A percentile compares a stretch with the other conserved stretches of the same genome.
Evolutionary conservation across 805 yeast genomes (phyloP).

Genomic region (Maudiozyma barnettii): DNA sequence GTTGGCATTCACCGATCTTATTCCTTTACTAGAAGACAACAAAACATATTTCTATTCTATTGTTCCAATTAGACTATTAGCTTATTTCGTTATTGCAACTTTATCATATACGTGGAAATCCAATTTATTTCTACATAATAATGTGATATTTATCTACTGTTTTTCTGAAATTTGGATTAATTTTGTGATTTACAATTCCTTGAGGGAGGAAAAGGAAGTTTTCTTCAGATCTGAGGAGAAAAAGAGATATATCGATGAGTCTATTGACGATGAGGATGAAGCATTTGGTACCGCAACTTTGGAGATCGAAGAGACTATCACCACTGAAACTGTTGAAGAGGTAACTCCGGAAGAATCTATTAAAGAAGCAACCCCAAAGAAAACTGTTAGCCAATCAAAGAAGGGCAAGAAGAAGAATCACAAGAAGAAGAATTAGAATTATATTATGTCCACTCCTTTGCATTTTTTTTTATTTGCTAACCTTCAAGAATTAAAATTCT

Average conservation of each 20-base stretch:
- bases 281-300: neutral
- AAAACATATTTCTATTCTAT: slow-evolving; percentile 45
- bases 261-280: slow-evolving; percentile 4
- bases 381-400: neutral
- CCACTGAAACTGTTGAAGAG: neutral
- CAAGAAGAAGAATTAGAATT: neutral
- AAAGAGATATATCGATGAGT: slow-evolving; percentile 5
- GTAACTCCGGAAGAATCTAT: neutral
- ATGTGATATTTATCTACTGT: slow-evolving; percentile 47
- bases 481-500: too few relatives aligned
- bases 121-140: slow-evolving; percentile 44
- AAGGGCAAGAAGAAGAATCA: neutral
- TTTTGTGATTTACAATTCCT: slow-evolving; percentile 48
- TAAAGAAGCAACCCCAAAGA: neutral
- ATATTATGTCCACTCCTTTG: neutral
- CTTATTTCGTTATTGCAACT: slow-evolving; percentile 42
- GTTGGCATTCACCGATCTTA: slow-evolving; percentile 43
- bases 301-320: slow-evolving; percentile 1
- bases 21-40: slow-evolving; percentile 45
- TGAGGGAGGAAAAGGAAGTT: slow-evolving; percentile 54
- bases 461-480: neutral
- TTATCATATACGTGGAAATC: slow-evolving; percentile 40
- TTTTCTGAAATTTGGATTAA: slow-evolving; percentile 65
- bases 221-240: slow-evolving; percentile 30
- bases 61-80: slow-evolving; percentile 46